Evolutionary conservation across 148 eudicot species (phyloP), one percentile per base, ranked within the genome.

Genomic region (Vaccinium darrowii): DNA sequence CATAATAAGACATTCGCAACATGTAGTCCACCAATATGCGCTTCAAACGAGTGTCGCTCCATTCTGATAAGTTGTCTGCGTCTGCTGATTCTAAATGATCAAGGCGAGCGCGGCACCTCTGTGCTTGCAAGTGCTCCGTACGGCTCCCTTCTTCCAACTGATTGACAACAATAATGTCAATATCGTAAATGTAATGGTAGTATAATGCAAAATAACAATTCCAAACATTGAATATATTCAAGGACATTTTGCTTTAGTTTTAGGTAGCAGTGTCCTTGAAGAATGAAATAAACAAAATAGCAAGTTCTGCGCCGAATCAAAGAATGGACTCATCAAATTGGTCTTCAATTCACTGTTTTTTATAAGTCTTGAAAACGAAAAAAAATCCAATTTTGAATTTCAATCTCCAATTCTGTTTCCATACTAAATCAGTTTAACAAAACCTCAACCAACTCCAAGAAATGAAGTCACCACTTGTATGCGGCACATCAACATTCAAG

Each of bases 1-100:
- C 94, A 82, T 91, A 94, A 76, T 97, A 97, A 15, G 99, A 94
- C 99, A 97, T 93, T 23, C 99, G 91, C 87, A 97, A 88, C 99
- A 97, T 94, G 89, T 97, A 97, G 84, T 97, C 99, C 84, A 97
- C 96, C 72, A 97, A 89, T 84, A 97, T 91, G 53, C 99, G 91
- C 88, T 97, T 97, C 92, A 97, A 90, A 12, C 98, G 96, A 1
- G 85, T 92, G 82, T 87, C 87, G 62, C 88, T 93, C 93, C 95
- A 97, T 72, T 94, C 96, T 33, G 93, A 85, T 57, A 94, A 3
- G 87, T 91, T 93, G 1, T 93, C 96, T 14, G 86, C 89, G 65
- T 93, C 94, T 30, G 92, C 98, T 88, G 95, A 92, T 87, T 94
- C 99, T 80, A 97, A 86, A 88, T 97, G 96, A 75, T 94, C 94